Base-by-base conservation (phyloP, 78 protist genomes). In the Pelomyxa schiedti region DNA sequence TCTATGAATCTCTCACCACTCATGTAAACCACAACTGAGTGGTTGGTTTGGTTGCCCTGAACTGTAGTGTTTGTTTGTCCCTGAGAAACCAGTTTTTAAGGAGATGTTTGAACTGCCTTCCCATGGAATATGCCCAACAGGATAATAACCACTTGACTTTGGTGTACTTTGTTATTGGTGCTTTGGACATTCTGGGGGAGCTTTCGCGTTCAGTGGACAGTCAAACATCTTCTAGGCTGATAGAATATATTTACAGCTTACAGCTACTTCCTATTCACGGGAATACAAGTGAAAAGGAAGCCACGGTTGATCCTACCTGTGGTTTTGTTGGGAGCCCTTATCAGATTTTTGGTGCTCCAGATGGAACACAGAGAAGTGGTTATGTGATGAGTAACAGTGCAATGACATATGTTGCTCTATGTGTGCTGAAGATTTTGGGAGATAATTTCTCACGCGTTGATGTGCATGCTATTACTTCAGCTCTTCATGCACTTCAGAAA, bases 381-480 rank as follows among this genome's bases (percentile, higher is more conserved):
- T 39, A 16, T 1, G 73, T n/a, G 72, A 37, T 70, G 89, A 63
- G 58, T 16, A 69, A 42, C 69, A 35, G 80, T 8, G 89, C 93
- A 26, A 84, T 81, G 69, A 89, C 90, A 0, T 89, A 89, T 67
- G 72, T 82, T 40, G 80, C 93, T 7, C 41, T 89, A 41, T 52
- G 74, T 0, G 39, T 81, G 28, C 82, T 89, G n/a, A 65, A 39
- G 35, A 85, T 82, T 29, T 43, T 77, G 1, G 90, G 93, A 0
- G 93, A 89, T 71, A 82, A 81, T 37, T 41, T 78, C 2, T 5
- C 68, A 4, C n/a, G 93, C 6, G 88, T 89, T 36, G 74, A 77
- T 47, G 40, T 72, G 3, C 42, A 64, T 8, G 84, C 84, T 2
- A 80, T 83, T 9, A 73, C 76, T 9, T 24, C 64, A 5, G 26